Evolutionary conservation across 495 filamentous ascomycete species (phyloP), one percentile per base, ranked within the genome.

Genomic region (Venustampulla echinocandica): DNA sequence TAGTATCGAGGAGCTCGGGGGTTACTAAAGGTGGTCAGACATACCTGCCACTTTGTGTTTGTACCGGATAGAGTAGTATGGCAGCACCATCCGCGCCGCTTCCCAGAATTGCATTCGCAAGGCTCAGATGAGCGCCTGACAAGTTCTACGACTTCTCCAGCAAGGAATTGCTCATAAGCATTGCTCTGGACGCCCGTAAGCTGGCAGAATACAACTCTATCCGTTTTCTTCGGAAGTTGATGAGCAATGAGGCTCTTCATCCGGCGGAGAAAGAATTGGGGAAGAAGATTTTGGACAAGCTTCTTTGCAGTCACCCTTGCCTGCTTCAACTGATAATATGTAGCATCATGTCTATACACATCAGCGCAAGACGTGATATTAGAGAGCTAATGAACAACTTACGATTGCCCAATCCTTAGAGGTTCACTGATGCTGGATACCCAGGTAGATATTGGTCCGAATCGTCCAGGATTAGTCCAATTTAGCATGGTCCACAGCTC

Each of bases 401-500:
- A 55, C 48, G 83, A 81, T 61, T 98, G 92, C 1, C 92, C 93
- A 32, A 87, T 68, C 51, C 80, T 87, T 23, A 98, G 69, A 1
- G 92, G 92, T 14, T 78, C 71, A 23, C 82, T 79, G 46, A 98
- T 87, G 38, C 74, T 74, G 22, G 71, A 69, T 54, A 78, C 84
- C 92, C 92, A 98, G 15, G 81, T 79, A 13, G 71, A 69, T 9
- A 85, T 65, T 0, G 87, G 83, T 2, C 92, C 92, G 50, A 96
- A 81, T 27, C 74, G 68, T 0, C 92, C 93, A 1, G 92, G 92
- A 56, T 95, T 94, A 0, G 89, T 88, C 92, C 92, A 98, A 64
- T 97, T 96, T 10, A 98, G 68, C 2, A 98, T 70, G 2, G 88
- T 92, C 92, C 92, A 98, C 1, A 98, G 75, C 62, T 98, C 93